Evolutionary conservation across 768 basidiomycete genomes (phyloP), one percentile per base, ranked within the genome.

Genomic region (Candolleomyces eurysporus): DNA sequence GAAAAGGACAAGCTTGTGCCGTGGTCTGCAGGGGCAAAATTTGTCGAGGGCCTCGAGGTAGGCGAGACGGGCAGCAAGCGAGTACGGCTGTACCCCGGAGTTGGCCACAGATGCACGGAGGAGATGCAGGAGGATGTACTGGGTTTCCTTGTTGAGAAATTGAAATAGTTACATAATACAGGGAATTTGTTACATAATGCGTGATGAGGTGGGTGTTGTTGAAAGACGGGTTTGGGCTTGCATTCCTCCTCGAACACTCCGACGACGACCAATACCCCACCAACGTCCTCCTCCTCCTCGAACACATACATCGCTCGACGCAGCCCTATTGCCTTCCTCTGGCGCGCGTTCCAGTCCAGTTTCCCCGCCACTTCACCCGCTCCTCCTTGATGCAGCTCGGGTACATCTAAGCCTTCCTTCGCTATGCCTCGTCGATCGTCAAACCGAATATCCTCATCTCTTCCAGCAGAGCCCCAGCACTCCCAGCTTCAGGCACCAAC

Each of bases 1-100:
- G 82, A 65, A 59, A 78, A 74, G 21, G 92, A 95, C 71, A 73
- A 67, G 48, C 66, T 90, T 16, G 92, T 94, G 17, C 91, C 90
- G 11, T 87, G 85, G 81, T 65, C 67, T n/a, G 77, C 81, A 17
- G 84, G 84, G 59, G 52, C 79, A 63, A 71, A 73, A 16, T 90
- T 90, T 71, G 83, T 90, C 0, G 78, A 84, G 3, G 70, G 65
- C 0, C 69, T 92, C 36, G 75, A 82, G 40, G 83, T 86, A 0
- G 87, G 87, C 0, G 49, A 61, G 10, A 61, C 71, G 0, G 91
- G 89, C 4, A 71, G 77, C 51, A 89, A 88, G 70, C 78, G 82
- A 62, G 79, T 84, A 4, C 72, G 84, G 4, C 69, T 91, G 2
- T 78, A 83, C 57, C 76, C 78, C 5, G 81, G 79, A 5, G 82